A percentile compares a stretch with the other conserved stretches of the same genome.
These are phyloP conservation scores for Cladosporium sp. DNA, from an alignment of 2,329 filamentous ascomycete genomes.

Conservation along the genomic window DNA sequence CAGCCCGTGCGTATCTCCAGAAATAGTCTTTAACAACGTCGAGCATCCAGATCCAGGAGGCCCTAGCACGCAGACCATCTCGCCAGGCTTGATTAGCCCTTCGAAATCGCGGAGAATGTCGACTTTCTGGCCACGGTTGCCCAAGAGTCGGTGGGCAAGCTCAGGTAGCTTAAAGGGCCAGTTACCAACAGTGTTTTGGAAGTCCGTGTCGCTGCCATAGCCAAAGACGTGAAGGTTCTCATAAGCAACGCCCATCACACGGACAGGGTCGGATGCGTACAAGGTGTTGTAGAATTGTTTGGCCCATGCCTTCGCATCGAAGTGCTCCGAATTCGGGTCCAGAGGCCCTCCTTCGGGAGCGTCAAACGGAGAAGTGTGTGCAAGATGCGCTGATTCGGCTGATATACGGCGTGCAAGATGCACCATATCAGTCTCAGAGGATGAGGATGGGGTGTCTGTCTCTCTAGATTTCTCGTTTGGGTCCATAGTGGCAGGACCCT, in stretches of 20 bases:
- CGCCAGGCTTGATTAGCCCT: slow-evolving; percentile 67
- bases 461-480: neutral
- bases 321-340: slow-evolving; percentile 10
- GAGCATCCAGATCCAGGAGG: slow-evolving; percentile 72
- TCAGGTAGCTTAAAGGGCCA: slow-evolving; percentile 12
- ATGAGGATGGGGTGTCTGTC: neutral
- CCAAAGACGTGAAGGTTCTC: slow-evolving; percentile 50
- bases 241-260: slow-evolving; percentile 52
- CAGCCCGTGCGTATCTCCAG: slow-evolving; percentile 81
- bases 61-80: slow-evolving; percentile 77
- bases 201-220: slow-evolving; percentile 51
- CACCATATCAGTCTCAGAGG: neutral
- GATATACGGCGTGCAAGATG: slow-evolving; percentile 8
- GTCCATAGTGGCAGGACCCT: neutral
- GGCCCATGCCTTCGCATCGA: slow-evolving; percentile 14
- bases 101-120: slow-evolving; percentile 71
- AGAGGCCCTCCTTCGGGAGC: neutral
- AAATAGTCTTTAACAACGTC: slow-evolving; percentile 83
- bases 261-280: slow-evolving; percentile 33
- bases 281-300: slow-evolving; percentile 10
- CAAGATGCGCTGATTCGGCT: neutral
- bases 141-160: slow-evolving; percentile 4
- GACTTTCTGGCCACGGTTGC: slow-evolving; percentile 35
- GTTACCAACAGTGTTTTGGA: slow-evolving; percentile 54
- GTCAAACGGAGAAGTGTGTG: neutral